Conservation (phyloP, 768 basidiomycete species). For the Lactifluus subvellereus region DNA sequence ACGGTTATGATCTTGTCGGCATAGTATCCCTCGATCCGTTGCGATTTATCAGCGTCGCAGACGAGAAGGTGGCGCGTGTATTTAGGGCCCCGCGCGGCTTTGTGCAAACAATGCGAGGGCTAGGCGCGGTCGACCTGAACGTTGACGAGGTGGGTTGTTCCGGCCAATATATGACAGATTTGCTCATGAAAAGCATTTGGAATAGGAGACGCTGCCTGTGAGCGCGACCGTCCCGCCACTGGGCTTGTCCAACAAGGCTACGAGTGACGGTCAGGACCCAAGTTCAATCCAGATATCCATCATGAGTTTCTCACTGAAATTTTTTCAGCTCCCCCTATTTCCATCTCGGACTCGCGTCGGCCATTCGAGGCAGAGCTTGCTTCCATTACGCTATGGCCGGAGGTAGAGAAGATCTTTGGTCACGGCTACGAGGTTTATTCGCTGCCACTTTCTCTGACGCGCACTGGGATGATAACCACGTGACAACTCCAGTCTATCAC, state of each 20-base stretch:
- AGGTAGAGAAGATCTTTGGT: slow-evolving; percentile 93
- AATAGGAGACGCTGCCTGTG: slow-evolving; percentile 54
- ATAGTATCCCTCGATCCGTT: slow-evolving; percentile 69
- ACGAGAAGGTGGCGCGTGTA: slow-evolving; percentile 91
- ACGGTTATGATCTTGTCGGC: slow-evolving; percentile 89
- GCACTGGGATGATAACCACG: background rate
- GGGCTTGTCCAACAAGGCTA: slow-evolving; percentile 90
- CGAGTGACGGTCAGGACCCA: slow-evolving; percentile 51
- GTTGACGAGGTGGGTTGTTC: slow-evolving; percentile 44
- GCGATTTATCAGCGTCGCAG: slow-evolving; percentile 85
- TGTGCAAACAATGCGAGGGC: slow-evolving; percentile 51
- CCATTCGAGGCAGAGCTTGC: slow-evolving; percentile 92
- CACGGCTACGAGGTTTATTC: slow-evolving; percentile 89
- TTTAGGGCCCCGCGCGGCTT: slow-evolving; percentile 89
- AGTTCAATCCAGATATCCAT: background rate
- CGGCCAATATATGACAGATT: background rate
- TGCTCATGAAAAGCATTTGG: background rate
- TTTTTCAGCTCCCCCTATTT: slow-evolving; percentile 25
- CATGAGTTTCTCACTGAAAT: background rate
- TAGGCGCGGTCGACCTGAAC: slow-evolving; percentile 43
- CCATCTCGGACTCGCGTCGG: slow-evolving; percentile 30
- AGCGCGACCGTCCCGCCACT: slow-evolving; percentile 90
- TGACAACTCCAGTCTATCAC: slow-evolving; percentile 58
- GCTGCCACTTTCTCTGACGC: background rate
- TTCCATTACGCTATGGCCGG: slow-evolving; percentile 89